A percentile compares a stretch with the other conserved stretches of the same genome.
Evolutionary conservation across 176 grass and related monocot species (phyloP).

Genomic region (Avena eriantha): DNA sequence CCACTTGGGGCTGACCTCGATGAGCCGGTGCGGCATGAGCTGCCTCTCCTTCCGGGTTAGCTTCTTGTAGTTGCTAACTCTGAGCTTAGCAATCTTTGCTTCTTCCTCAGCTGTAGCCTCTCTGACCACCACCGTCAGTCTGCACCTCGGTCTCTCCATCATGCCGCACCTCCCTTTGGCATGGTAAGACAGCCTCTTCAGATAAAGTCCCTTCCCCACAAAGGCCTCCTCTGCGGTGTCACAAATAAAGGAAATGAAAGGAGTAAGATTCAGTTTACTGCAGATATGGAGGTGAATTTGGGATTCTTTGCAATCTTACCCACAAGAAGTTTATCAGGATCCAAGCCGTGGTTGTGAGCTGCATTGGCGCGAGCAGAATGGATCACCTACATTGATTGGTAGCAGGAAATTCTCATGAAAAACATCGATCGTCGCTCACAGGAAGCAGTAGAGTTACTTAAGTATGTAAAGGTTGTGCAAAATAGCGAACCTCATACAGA

Average conservation of each 20-base stretch:
- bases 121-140: constrained; percentile 88
- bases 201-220: constrained; percentile 85
- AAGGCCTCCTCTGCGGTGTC: constrained; percentile 73
- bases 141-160: constrained; percentile 82
- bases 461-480: neutral
- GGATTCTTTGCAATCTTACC: constrained; percentile 47
- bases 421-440: neutral
- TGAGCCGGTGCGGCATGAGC: constrained; percentile 84
- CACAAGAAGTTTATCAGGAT: constrained; percentile 85
- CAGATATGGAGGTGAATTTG: neutral
- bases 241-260: neutral
- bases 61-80: constrained; percentile 95
- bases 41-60: constrained; percentile 78
- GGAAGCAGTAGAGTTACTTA: neutral
- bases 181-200: constrained; percentile 86
- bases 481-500: constrained; percentile 71
- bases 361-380: constrained; percentile 97
- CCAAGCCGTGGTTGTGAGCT: constrained; percentile 77
- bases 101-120: constrained; percentile 89
- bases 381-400: constrained; percentile 66
- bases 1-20: constrained; percentile 81
- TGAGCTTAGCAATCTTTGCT: constrained; percentile 84
- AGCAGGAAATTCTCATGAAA: constrained; percentile 15
- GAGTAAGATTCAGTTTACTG: neutral
- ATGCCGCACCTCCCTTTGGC: constrained; percentile 76